Evolutionary conservation across 2,329 filamentous ascomycete genomes (phyloP).

Genomic region (Penicillium brevicompactum): DNA sequence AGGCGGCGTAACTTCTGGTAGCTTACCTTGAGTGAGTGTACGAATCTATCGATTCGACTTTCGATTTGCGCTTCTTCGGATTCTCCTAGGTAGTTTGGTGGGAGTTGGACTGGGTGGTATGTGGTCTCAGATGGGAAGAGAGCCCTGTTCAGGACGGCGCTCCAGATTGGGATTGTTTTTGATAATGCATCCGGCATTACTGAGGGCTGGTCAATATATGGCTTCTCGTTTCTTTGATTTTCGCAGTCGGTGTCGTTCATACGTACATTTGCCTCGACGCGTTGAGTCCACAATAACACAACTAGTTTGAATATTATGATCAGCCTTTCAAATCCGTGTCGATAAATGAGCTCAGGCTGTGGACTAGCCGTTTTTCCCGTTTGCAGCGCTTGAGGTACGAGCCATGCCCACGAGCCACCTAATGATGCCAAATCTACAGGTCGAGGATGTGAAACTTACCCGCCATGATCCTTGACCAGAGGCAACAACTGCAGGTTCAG

Average conservation of each 20-base stretch:
- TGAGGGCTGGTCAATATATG: slow-evolving; percentile 29
- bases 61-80: slow-evolving; percentile 83
- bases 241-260: background rate
- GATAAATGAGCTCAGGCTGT: background rate
- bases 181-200: slow-evolving; percentile 91
- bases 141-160: slow-evolving; percentile 76
- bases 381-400: background rate
- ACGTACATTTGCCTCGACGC: slow-evolving; percentile 77
- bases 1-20: background rate
- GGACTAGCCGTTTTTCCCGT: background rate
- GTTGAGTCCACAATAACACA: slow-evolving; percentile 90
- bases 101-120: slow-evolving; percentile 65
- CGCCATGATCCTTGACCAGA: slow-evolving; percentile 66
- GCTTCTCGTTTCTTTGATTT: background rate
- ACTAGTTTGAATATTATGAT: slow-evolving; percentile 24
- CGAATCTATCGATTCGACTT: slow-evolving; percentile 59
- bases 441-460: slow-evolving; percentile 51
- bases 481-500: slow-evolving; percentile 81
- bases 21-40: slow-evolving; percentile 50
- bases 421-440: background rate
- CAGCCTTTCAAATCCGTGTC: slow-evolving; percentile 6
- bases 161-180: slow-evolving; percentile 95
- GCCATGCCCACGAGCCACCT: background rate
- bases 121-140: slow-evolving; percentile 65
- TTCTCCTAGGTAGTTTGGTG: slow-evolving; percentile 69